phyloP scores from a whole-genome alignment of 495 filamentous ascomycete genomes.

The Lasiosphaeris hirsuta region DNA sequence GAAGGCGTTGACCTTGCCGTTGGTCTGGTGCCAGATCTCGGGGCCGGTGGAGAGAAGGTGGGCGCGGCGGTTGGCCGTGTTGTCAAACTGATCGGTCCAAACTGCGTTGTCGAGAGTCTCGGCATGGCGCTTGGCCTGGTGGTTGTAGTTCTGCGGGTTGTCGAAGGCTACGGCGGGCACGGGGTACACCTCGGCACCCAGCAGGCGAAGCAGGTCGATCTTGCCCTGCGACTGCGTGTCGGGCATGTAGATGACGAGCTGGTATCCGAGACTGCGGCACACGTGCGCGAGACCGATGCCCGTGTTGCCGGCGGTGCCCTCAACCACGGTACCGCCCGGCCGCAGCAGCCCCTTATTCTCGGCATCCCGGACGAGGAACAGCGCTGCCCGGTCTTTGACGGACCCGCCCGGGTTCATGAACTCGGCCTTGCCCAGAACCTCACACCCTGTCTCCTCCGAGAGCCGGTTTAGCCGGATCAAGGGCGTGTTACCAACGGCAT shows the following conservation, averaged over 20 bases:
- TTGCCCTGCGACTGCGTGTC: slow-evolving; percentile 98
- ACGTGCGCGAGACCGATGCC: slow-evolving; percentile 97
- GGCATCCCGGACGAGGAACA: slow-evolving; percentile 91
- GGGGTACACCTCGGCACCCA: slow-evolving; percentile 97
- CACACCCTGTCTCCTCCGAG: slow-evolving; percentile 89
- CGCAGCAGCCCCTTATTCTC: slow-evolving; percentile 79
- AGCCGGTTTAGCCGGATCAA: slow-evolving; percentile 85
- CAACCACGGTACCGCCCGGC: slow-evolving; percentile 90
- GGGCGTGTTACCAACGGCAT: slow-evolving; percentile 96
- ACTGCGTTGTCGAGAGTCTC: slow-evolving; percentile 84
- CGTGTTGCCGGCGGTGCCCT: slow-evolving; percentile 96
- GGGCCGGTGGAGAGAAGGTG: slow-evolving; percentile 97
- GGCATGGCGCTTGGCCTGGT: slow-evolving; percentile 86
- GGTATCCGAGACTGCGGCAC: slow-evolving; percentile 88
- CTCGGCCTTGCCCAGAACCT: slow-evolving; percentile 93
- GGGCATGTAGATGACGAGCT: slow-evolving; percentile 98
- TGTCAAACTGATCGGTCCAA: slow-evolving; percentile 99
- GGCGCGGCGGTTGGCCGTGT: slow-evolving; percentile 86
- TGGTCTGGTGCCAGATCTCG: slow-evolving; percentile 95
- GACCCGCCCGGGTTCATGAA: slow-evolving; percentile 98
- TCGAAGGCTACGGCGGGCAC: slow-evolving; percentile 97
- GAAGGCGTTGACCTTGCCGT: slow-evolving; percentile 84
- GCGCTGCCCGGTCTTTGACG: slow-evolving; percentile 93
- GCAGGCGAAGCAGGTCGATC: slow-evolving; percentile 83
- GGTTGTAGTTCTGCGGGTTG: slow-evolving; percentile 95